Percentiles rank a stretch among this genome's conserved stretches.
These are phyloP conservation scores for Luzula sylvatica DNA, from an alignment of 176 grass and related monocot species.

Conservation along the genomic window DNA sequence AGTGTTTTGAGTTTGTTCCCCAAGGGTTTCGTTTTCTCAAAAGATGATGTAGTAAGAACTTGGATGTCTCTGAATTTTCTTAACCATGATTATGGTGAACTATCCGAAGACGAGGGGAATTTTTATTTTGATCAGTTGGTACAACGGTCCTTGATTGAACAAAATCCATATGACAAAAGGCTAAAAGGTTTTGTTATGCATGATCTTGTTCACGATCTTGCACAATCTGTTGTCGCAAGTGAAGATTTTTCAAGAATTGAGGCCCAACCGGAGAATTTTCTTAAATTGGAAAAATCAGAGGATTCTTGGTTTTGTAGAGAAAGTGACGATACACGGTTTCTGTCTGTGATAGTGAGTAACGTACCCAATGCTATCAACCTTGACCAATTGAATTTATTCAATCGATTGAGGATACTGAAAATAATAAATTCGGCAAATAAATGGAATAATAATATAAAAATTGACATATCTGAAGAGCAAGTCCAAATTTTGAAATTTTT, in stretches of 20 bases:
- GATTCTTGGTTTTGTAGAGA: neutral
- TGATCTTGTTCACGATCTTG: slow-evolving; percentile 22
- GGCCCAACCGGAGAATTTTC: neutral
- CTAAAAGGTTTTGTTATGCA: slow-evolving; percentile 3
- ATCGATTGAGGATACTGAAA: slow-evolving; percentile 2
- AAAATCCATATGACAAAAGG: neutral
- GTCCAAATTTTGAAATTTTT: slow-evolving; percentile 4
- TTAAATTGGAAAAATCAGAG: too few relatives aligned
- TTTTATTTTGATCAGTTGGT: slow-evolving; percentile 16
- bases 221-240: neutral
- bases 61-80: slow-evolving; percentile 26
- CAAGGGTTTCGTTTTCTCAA: neutral
- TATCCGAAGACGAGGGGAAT: neutral
- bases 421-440: slow-evolving; percentile 3
- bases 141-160: slow-evolving; percentile 13
- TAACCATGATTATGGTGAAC: neutral
- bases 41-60: slow-evolving; percentile 7
- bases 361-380: neutral
- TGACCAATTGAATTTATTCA: neutral
- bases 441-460: neutral
- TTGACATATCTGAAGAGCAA: neutral
- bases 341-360: slow-evolving; percentile 1
- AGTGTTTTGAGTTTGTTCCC: slow-evolving; percentile 4
- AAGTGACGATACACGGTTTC: neutral
- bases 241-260: slow-evolving; percentile 2